Evolutionary conservation across 208 protist genomes (phyloP).

Genomic region (Wallacemonas sp.): DNA sequence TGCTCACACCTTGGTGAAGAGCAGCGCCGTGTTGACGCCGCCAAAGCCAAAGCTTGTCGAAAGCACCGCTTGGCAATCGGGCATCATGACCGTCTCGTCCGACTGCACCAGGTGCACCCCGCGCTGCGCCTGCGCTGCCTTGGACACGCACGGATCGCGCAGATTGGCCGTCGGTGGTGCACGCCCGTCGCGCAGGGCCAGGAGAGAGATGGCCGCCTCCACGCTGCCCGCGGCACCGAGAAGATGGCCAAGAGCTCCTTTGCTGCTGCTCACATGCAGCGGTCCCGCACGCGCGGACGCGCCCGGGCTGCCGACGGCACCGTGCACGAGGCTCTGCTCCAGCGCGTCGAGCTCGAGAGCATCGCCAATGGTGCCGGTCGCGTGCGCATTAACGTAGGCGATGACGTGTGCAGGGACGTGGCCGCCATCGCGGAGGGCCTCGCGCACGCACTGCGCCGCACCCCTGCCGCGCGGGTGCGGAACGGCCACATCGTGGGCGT

Average conservation of each 20-base stretch:
- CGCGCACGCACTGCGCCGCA: conserved; percentile 77
- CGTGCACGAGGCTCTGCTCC: conserved; percentile 23
- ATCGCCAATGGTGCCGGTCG: conserved; percentile 97
- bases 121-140: conserved; percentile 18
- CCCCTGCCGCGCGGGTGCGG: conserved; percentile 91
- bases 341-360: conserved; percentile 83
- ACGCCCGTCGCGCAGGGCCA: conserved; percentile 64
- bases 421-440: conserved; percentile 76
- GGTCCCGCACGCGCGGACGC: conserved; percentile 13
- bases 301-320: not conserved
- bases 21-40: conserved; percentile 93
- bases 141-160: conserved; percentile 31
- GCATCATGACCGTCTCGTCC: conserved; percentile 15
- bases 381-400: conserved; percentile 97
- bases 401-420: conserved; percentile 52
- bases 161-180: conserved; percentile 95
- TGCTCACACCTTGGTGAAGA: conserved; percentile 65
- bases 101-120: conserved; percentile 26
- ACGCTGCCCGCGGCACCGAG: conserved; percentile 97
- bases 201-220: conserved; percentile 90
- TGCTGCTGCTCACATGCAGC: conserved; percentile 83
- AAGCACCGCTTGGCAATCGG: conserved; percentile 62
- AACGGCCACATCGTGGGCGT: conserved; percentile 96
- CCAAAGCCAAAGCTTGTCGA: conserved; percentile 98
- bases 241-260: conserved; percentile 96